phyloP scores from a whole-genome alignment of 495 filamentous ascomycete species.

The Xylaria acuta region DNA sequence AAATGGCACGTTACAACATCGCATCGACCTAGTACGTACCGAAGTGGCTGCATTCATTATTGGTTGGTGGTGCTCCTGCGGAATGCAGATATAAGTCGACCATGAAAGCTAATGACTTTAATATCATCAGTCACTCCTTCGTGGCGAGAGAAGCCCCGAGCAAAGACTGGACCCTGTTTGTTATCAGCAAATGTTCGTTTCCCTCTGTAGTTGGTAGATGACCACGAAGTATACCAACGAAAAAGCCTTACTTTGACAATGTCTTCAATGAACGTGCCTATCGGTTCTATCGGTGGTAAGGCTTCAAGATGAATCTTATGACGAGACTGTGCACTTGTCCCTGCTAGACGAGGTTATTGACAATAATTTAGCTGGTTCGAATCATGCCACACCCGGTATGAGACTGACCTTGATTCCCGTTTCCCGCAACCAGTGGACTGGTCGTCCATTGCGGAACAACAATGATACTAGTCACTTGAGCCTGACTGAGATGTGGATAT shows the following conservation, averaged over 20 bases:
- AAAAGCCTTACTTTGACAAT: neutral
- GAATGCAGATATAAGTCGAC: neutral
- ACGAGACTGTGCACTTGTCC: neutral
- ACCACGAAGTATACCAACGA: neutral
- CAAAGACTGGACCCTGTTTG: neutral
- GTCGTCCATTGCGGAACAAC: neutral
- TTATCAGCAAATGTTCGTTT: neutral
- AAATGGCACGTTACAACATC: neutral
- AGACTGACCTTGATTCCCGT: neutral
- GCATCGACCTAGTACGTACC: no score
- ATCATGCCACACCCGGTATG: neutral
- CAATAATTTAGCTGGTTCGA: neutral
- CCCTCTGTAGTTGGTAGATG: neutral
- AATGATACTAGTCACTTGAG: slow-evolving; percentile 2
- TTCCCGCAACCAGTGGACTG: slow-evolving; percentile 1
- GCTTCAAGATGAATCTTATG: neutral
- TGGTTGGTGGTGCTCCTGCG: neutral
- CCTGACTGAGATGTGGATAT: slow-evolving; percentile 10
- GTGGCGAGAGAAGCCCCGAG: neutral
- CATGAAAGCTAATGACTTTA: neutral
- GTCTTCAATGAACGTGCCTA: neutral
- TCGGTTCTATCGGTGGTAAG: neutral
- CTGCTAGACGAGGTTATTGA: neutral
- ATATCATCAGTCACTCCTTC: neutral
- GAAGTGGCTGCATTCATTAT: neutral